Base-by-base conservation (phyloP, 805 yeast genomes). In the Tetrapisispora taiwanensis region DNA sequence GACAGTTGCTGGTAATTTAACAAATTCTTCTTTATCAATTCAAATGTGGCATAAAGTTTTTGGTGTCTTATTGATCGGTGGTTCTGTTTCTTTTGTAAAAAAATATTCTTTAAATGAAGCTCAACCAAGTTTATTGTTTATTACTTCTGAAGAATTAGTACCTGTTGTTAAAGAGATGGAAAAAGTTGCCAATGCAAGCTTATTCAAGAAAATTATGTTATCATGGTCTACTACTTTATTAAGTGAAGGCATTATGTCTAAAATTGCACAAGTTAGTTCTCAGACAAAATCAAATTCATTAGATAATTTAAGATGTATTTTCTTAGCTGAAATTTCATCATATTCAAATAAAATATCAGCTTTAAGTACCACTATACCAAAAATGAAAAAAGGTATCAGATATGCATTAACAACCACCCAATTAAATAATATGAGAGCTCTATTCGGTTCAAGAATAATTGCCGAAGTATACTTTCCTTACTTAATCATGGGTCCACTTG, bases 401-500 rank as follows among this genome's bases (percentile, higher is more conserved):
- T 22, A 45, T 12, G 22, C 36, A 10, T 33, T 52, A 2, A 42
- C 60, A 14, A 56, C 63, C 30, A 30, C 43, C 2, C 56, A 62
- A 14, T 48, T 71, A 39, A 78, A 74, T 42, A 46, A 54, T 3
- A 43, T 74, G 7, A 67, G 80, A 43, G 68, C 79, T 0, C 42
- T 68, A 1, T 57, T 73, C 4, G 75, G 76, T 1, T 50, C 76
- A 1, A 66, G 86, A 46, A 62, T 79, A 0, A 65, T 82, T 1
- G 59, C 65, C 15, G 88, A 83, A 52, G 58, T 69, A 30, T 58
- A 60, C 32, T 71, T 71, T 24, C 59, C 59, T 7, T 53, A 46
- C 33, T 41, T 53, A 7, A 62, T 75, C 0, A 52, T 78, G 39
- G 88, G 89, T 0, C 78, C 88, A 0, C 48, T 82, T 0, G 52